Conservation (phyloP, 139 green algal species). For the Closterium sp. region DNA sequence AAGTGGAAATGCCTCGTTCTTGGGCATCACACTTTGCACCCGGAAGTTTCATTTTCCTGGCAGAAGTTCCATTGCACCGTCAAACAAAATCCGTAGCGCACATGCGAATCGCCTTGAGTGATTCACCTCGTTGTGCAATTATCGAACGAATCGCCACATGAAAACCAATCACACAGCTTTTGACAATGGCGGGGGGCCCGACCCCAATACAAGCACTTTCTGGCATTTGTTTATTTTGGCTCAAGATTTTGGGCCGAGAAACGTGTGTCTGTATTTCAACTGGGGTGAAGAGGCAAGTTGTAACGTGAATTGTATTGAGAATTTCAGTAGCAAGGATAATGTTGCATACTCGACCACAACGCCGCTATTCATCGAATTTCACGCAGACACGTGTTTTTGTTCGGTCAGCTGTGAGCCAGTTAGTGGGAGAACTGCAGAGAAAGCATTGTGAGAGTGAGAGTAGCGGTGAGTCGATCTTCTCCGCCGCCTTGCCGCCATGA, state of each 20-base stretch:
- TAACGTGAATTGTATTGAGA: neutral
- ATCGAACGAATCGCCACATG: neutral
- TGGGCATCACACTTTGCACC: neutral
- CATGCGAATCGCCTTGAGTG: neutral
- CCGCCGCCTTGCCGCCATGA: constrained; percentile 45
- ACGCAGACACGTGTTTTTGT: too few relatives aligned
- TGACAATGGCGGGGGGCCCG: neutral
- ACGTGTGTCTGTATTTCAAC: neutral
- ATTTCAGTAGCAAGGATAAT: neutral
- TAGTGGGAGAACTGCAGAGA: neutral
- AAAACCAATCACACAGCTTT: neutral
- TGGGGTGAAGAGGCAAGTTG: neutral
- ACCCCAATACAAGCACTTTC: neutral
- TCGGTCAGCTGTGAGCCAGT: neutral
- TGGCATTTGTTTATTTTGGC: neutral
- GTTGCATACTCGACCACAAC: too few relatives aligned
- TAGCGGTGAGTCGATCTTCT: neutral
- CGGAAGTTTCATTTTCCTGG: neutral
- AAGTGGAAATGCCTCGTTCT: too few relatives aligned
- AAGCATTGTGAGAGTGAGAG: neutral
- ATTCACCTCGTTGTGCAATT: neutral
- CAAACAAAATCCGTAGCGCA: neutral
- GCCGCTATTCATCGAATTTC: too few relatives aligned
- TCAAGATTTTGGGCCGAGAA: too few relatives aligned
- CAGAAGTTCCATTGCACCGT: neutral